Percentiles rank a stretch among this genome's conserved stretches.
Evolutionary conservation across 2,329 filamentous ascomycete species (phyloP).

Genomic region (Elsinoe arachidis): DNA sequence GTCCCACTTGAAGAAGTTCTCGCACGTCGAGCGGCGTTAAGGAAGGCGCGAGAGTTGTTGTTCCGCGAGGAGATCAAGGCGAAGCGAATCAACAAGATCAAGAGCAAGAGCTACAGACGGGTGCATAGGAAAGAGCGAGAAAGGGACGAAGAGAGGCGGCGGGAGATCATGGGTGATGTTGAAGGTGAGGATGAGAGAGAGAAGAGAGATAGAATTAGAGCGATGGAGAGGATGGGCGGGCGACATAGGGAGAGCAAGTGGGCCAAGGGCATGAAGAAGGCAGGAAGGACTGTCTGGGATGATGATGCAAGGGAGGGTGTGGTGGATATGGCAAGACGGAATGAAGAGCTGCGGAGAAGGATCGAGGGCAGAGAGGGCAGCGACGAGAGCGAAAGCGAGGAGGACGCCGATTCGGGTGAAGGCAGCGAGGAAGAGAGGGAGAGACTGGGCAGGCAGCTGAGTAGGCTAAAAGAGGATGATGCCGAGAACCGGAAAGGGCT

Average conservation of each 20-base stretch:
- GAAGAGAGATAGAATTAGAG: constrained; percentile 62
- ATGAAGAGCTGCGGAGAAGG: constrained; percentile 71
- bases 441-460: constrained; percentile 30
- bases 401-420: constrained; percentile 52
- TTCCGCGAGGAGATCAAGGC: constrained; percentile 83
- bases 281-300: constrained; percentile 77
- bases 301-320: constrained; percentile 72
- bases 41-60: constrained; percentile 72
- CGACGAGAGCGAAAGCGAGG: constrained; percentile 33
- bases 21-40: constrained; percentile 63
- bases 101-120: constrained; percentile 88
- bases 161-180: constrained; percentile 49
- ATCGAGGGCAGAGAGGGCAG: constrained; percentile 62
- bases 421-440: constrained; percentile 14
- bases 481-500: constrained; percentile 48
- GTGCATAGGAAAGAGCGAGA: constrained; percentile 77
- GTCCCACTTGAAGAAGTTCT: constrained; percentile 64
- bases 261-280: constrained; percentile 75
- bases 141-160: constrained; percentile 45
- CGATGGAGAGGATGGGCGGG: constrained; percentile 75
- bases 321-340: constrained; percentile 69
- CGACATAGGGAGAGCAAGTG: constrained; percentile 85
- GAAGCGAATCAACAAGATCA: constrained; percentile 97
- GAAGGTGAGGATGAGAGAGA: constrained; percentile 58
- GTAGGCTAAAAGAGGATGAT: constrained; percentile 31